Conservation (phyloP, 2,329 filamentous ascomycete genomes). For the Diaporthe sp. region DNA sequence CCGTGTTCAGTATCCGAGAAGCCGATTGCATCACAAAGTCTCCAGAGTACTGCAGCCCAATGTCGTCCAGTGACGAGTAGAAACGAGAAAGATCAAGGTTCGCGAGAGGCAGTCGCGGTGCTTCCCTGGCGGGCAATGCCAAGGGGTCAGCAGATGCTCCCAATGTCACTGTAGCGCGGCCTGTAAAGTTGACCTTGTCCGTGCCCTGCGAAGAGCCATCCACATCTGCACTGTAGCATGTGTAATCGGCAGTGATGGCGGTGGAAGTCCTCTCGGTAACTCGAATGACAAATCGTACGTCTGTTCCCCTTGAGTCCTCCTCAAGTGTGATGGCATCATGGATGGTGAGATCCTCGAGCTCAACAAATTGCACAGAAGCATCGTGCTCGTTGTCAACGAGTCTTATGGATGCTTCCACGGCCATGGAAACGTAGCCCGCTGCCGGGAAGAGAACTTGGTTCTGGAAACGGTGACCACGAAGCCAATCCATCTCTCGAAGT, state of each 20-base stretch:
- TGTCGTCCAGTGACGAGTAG: not conserved
- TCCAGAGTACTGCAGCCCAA: slow-evolving; percentile 1
- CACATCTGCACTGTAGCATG: not conserved
- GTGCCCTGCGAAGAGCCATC: not conserved
- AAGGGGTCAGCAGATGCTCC: not conserved
- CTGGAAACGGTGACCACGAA: slow-evolving; percentile 54
- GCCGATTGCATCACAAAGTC: not conserved
- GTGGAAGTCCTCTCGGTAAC: not conserved
- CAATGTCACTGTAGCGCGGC: too few species aligned
- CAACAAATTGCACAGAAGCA: slow-evolving; percentile 8
- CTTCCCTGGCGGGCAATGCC: slow-evolving; percentile 35
- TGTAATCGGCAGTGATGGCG: not conserved
- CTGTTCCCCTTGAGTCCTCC: slow-evolving; percentile 32
- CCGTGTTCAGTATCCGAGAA: not conserved
- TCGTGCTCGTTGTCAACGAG: slow-evolving; percentile 6
- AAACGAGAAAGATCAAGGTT: not conserved
- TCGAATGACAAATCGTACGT: not conserved
- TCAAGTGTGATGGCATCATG: slow-evolving; percentile 42
- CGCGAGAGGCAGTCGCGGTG: not conserved
- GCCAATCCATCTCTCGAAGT: slow-evolving; percentile 49
- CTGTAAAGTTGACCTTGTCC: not conserved
- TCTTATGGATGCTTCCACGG: slow-evolving; percentile 57
- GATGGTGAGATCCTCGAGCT: slow-evolving; percentile 39
- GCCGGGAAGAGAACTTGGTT: slow-evolving; percentile 59
- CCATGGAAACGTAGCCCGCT: slow-evolving; percentile 60